Evolutionary conservation across 805 yeast species (phyloP).

Genomic region (Wickerhamomyces bovis): DNA sequence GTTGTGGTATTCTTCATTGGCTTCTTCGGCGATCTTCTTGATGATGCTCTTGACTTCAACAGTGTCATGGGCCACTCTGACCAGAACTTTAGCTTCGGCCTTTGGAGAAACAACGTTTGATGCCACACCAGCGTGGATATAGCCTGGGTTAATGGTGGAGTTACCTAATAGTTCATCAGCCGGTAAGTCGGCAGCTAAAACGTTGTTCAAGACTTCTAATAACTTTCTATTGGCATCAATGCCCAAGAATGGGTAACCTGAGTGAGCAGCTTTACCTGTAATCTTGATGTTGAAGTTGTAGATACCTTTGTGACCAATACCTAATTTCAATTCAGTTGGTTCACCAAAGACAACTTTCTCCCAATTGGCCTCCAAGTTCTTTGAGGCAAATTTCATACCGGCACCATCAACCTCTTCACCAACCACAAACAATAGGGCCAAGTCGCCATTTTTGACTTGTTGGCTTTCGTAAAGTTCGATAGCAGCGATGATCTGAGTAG

Average conservation of each 20-base stretch:
- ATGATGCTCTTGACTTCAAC: slow-evolving; percentile 29
- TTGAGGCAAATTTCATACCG: slow-evolving; percentile 49
- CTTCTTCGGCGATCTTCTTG: slow-evolving; percentile 28
- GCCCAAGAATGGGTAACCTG: slow-evolving; percentile 68
- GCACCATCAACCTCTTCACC: slow-evolving; percentile 64
- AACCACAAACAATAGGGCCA: slow-evolving; percentile 55
- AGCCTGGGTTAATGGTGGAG: slow-evolving; percentile 57
- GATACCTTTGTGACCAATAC: slow-evolving; percentile 65
- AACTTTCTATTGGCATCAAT: slow-evolving; percentile 54
- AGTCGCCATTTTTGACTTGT: slow-evolving; percentile 45
- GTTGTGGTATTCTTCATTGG: slow-evolving; percentile 19
- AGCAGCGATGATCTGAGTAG: slow-evolving; percentile 52
- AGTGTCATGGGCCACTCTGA: slow-evolving; percentile 49
- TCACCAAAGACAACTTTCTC: slow-evolving; percentile 64
- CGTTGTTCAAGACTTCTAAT: slow-evolving; percentile 41
- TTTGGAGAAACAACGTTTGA: slow-evolving; percentile 58
- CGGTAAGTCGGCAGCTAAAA: slow-evolving; percentile 43
- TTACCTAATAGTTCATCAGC: slow-evolving; percentile 47
- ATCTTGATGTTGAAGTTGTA: slow-evolving; percentile 36
- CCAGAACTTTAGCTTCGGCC: slow-evolving; percentile 42
- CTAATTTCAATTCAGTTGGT: slow-evolving; percentile 65
- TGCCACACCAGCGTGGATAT: slow-evolving; percentile 56
- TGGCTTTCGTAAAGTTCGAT: slow-evolving; percentile 37
- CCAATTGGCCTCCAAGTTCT: slow-evolving; percentile 38
- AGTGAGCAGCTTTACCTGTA: slow-evolving; percentile 57